phyloP scores from a whole-genome alignment of 169 alveolate species.

The Plasmodium gallinaceum region DNA sequence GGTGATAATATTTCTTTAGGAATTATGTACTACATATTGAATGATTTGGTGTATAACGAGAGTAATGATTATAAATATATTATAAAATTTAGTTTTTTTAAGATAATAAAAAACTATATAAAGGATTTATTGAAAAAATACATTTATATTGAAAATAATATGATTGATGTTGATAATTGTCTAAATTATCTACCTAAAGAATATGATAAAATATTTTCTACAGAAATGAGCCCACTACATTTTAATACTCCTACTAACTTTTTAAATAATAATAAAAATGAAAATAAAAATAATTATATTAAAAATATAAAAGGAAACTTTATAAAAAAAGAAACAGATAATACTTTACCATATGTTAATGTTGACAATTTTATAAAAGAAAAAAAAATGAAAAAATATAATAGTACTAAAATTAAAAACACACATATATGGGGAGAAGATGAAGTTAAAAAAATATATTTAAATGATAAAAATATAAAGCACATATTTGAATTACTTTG shows the following conservation, averaged over 20 bases:
- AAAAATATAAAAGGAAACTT: neutral
- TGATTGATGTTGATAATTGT: slow-evolving; percentile 11
- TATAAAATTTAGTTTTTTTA: slow-evolving; percentile 23
- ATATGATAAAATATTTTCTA: neutral
- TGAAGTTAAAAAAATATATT: slow-evolving; percentile 18
- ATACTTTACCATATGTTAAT: neutral
- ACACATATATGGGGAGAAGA: slow-evolving; percentile 14
- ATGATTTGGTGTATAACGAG: slow-evolving; percentile 16
- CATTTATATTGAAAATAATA: slow-evolving; percentile 11
- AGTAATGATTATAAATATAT: slow-evolving; percentile 8
- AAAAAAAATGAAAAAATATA: slow-evolving; percentile 1
- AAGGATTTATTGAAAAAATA: slow-evolving; percentile 26
- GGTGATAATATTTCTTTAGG: slow-evolving; percentile 41
- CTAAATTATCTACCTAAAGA: neutral
- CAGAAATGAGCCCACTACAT: neutral
- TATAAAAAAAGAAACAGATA: neutral
- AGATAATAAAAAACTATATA: slow-evolving; percentile 22
- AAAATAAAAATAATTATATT: neutral
- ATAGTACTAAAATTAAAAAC: neutral
- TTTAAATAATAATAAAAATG: neutral
- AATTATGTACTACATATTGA: slow-evolving; percentile 17
- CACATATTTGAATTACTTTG: slow-evolving; percentile 16
- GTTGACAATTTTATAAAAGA: slow-evolving; percentile 9
- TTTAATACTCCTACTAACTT: neutral
- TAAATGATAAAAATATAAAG: slow-evolving; percentile 12